These are phyloP conservation scores for Ormosia emarginata DNA, from an alignment of 306 rosid species.

Conservation along the genomic window DNA sequence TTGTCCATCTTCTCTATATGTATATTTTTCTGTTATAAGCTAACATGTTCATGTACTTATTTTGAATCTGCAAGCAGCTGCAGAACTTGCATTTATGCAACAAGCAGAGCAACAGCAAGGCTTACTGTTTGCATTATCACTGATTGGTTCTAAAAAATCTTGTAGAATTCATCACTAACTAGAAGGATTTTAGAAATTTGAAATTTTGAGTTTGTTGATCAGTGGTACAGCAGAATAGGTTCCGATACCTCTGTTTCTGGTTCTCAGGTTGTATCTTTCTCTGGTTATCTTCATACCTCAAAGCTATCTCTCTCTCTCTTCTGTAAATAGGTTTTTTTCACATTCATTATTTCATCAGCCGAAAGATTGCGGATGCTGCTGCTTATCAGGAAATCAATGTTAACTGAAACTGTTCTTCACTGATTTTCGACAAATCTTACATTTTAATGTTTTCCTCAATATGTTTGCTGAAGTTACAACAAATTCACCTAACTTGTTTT, in stretches of 20 bases:
- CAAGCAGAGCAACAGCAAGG: constrained; percentile 34
- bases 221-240: constrained; percentile 6
- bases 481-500: not conserved
- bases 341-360: not conserved
- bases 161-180: not conserved
- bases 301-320: not conserved
- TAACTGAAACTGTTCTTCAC: not conserved
- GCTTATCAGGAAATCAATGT: not conserved
- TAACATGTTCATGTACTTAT: not conserved
- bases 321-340: not conserved
- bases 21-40: not conserved
- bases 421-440: constrained; percentile 16
- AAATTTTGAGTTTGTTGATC: constrained; percentile 15
- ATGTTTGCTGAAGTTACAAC: not conserved
- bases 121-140: constrained; percentile 35
- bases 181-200: not conserved
- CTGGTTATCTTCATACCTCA: not conserved
- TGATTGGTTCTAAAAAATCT: not conserved
- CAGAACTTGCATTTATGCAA: constrained; percentile 43
- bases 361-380: not conserved
- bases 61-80: constrained; percentile 40
- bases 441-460: not conserved
- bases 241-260: constrained; percentile 14
- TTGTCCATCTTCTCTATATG: not conserved
- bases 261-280: constrained; percentile 11